These are phyloP conservation scores for Talaromyces adpressus DNA, from an alignment of 495 filamentous ascomycete species.

Conservation along the genomic window DNA sequence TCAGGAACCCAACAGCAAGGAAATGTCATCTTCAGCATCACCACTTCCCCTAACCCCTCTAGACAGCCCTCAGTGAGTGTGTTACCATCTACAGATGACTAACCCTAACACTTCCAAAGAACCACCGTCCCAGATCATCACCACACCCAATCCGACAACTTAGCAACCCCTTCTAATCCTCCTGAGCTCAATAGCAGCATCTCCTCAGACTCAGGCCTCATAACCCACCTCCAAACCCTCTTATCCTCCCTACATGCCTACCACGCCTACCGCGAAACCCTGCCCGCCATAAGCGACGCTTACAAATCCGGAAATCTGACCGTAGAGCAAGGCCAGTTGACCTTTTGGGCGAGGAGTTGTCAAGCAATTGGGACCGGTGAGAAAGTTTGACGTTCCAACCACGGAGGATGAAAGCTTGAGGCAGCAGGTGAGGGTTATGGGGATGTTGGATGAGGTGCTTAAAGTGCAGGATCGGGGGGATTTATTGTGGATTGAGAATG, in stretches of 20 bases:
- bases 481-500: conserved; percentile 1
- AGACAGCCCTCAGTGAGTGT: not conserved
- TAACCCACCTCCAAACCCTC: not conserved
- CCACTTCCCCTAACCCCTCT: not conserved
- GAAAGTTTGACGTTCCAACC: not conserved
- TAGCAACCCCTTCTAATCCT: not conserved
- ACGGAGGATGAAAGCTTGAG: not conserved
- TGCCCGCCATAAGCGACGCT: not conserved
- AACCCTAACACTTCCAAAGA: not conserved
- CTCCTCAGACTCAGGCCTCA: not conserved
- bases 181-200: too few relatives aligned
- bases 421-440: not conserved
- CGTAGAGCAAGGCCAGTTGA: not conserved
- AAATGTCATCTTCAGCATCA: not conserved
- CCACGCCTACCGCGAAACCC: not conserved
- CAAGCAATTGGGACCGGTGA: not conserved
- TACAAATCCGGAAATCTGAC: not conserved
- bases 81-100: not conserved
- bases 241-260: not conserved
- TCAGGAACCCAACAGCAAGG: not conserved
- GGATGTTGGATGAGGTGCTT: not conserved
- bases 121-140: not conserved
- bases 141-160: not conserved
- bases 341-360: not conserved
- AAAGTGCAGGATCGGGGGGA: not conserved